These are phyloP conservation scores for Brasilioporus rufonigricans DNA, from an alignment of 768 basidiomycete genomes.

Conservation along the genomic window DNA sequence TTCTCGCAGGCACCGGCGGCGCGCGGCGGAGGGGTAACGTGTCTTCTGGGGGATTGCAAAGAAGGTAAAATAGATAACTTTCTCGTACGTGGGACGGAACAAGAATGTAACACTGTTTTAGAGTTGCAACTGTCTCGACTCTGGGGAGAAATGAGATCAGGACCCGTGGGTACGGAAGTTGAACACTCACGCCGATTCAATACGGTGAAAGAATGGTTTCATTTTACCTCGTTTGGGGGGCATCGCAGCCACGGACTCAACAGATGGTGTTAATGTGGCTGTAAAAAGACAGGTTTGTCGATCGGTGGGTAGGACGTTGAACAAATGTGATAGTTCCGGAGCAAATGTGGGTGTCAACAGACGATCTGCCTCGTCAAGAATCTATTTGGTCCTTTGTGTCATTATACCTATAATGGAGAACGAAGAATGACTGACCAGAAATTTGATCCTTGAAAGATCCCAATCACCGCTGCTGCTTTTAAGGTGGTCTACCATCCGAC, in stretches of 20 bases:
- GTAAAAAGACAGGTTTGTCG: conserved; percentile 98
- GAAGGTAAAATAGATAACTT: conserved; percentile 83
- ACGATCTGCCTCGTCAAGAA: conserved; percentile 96
- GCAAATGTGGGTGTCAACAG: conserved; percentile 88
- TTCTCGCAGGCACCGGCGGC: conserved; percentile 45
- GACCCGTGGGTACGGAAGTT: background rate
- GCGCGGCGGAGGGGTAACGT: conserved; percentile 65
- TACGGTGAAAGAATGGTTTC: conserved; percentile 83
- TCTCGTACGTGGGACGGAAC: conserved; percentile 95
- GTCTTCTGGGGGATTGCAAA: conserved; percentile 84
- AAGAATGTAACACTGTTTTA: conserved; percentile 88
- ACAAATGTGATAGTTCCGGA: conserved; percentile 77
- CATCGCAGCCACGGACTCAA: conserved; percentile 72
- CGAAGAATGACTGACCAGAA: conserved; percentile 55
- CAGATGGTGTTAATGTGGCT: conserved; percentile 86
- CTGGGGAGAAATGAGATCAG: conserved; percentile 38
- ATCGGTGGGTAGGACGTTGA: conserved; percentile 71
- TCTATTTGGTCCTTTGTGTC: conserved; percentile 40
- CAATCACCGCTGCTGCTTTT: conserved; percentile 73
- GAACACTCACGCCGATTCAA: conserved; percentile 64
- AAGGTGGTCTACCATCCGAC: conserved; percentile 89
- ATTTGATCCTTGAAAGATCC: conserved; percentile 82
- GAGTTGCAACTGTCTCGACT: conserved; percentile 82
- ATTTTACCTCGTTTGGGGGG: conserved; percentile 79
- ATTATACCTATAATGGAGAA: background rate